A percentile compares a stretch with the other conserved stretches of the same genome.
These are phyloP conservation scores for Haplographium delicatum DNA, from an alignment of 495 filamentous ascomycete genomes.

Conservation along the genomic window DNA sequence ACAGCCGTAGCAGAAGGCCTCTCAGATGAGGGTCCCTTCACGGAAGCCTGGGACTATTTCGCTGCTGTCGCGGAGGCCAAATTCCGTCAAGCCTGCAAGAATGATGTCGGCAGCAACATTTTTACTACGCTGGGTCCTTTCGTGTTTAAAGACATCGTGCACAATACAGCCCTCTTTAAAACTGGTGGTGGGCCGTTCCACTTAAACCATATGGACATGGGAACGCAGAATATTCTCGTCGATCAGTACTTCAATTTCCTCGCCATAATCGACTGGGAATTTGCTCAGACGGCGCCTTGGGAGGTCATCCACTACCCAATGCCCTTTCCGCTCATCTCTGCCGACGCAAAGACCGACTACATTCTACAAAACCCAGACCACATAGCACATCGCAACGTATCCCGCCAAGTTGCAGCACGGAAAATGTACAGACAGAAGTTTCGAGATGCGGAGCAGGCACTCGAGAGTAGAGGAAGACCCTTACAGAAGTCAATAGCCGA, in stretches of 20 bases:
- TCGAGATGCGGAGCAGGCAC: constrained; percentile 3
- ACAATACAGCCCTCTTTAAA: constrained; percentile 22
- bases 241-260: constrained; percentile 26
- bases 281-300: constrained; percentile 23
- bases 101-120: constrained; percentile 3
- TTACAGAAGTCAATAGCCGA: constrained; percentile 5
- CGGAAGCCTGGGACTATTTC: constrained; percentile 3
- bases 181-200: constrained; percentile 16
- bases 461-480: constrained; percentile 1
- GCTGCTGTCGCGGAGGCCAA: constrained; percentile 1
- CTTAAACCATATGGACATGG: constrained; percentile 30
- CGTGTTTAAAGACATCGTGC: constrained; percentile 18
- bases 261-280: constrained; percentile 31
- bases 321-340: constrained; percentile 24
- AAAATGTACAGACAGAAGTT: constrained; percentile 7
- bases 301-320: constrained; percentile 27
- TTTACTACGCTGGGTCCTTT: constrained; percentile 6
- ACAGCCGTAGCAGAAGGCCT: constrained; percentile 7
- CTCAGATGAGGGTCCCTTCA: neutral
- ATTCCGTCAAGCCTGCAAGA: neutral
- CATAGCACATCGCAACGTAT: constrained; percentile 7
- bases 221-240: constrained; percentile 29
- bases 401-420: constrained; percentile 5
- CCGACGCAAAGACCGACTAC: constrained; percentile 11
- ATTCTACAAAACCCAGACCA: constrained; percentile 9